phyloP scores from a whole-genome alignment of 495 filamentous ascomycete species.

The Parachaetomium inaequale region DNA sequence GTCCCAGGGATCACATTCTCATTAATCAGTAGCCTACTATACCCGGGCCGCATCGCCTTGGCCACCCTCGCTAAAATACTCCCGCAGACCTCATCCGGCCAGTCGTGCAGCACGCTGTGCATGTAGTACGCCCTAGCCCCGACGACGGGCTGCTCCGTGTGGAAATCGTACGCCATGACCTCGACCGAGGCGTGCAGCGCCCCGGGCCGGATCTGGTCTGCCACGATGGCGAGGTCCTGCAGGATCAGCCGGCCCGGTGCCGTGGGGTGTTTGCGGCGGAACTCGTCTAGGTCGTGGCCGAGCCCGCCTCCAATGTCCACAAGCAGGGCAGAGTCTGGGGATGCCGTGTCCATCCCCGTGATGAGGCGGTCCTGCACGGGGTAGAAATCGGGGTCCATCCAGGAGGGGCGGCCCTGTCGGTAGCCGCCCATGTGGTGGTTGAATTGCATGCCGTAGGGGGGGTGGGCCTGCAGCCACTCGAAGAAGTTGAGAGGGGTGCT shows the following conservation, averaged over 20 bases:
- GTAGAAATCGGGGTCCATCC: constrained; percentile 51
- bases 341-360: constrained; percentile 19
- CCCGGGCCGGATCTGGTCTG: constrained; percentile 21
- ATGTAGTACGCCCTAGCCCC: constrained; percentile 45
- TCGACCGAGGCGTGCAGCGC: constrained; percentile 28
- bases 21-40: constrained; percentile 49
- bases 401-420: constrained; percentile 46
- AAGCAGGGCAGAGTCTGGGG: constrained; percentile 33
- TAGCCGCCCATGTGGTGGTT: constrained; percentile 52
- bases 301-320: constrained; percentile 54
- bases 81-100: constrained; percentile 40
- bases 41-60: constrained; percentile 44
- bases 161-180: constrained; percentile 37
- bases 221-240: constrained; percentile 44
- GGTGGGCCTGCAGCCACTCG: constrained; percentile 25
- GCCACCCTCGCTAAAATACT: constrained; percentile 38
- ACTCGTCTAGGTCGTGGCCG: constrained; percentile 50
- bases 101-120: constrained; percentile 48
- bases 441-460: constrained; percentile 35
- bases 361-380: constrained; percentile 43
- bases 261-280: constrained; percentile 40
- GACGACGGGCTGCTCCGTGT: constrained; percentile 40
- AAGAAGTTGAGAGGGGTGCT: constrained; percentile 31
- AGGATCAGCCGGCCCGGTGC: constrained; percentile 44
- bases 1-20: constrained; percentile 49